Conservation (phyloP, 208 protist genomes). For the Leishmania arabica region DNA sequence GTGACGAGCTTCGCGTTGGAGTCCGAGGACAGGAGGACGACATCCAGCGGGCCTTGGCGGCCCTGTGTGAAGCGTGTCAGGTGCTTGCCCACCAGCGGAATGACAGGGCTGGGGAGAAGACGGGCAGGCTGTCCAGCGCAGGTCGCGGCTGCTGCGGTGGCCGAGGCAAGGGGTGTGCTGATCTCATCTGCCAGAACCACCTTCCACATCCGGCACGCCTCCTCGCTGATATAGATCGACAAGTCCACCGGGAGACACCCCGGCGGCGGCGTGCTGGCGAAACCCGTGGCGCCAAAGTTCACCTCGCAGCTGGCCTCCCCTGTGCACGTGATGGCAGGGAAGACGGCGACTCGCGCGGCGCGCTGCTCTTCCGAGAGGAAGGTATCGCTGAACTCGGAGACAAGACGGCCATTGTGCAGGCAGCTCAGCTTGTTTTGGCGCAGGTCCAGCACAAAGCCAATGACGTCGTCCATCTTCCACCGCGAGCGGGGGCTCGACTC, state of each 20-base stretch:
- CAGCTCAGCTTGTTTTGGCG: slow-evolving; percentile 57
- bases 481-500: slow-evolving; percentile 65
- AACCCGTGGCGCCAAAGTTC: slow-evolving; percentile 86
- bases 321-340: slow-evolving; percentile 51
- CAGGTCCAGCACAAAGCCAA: slow-evolving; percentile 86
- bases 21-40: slow-evolving; percentile 48
- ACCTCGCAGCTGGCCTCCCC: slow-evolving; percentile 59
- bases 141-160: not conserved
- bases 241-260: slow-evolving; percentile 80
- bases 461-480: slow-evolving; percentile 84
- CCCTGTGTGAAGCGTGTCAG: slow-evolving; percentile 29
- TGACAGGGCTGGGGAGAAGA: slow-evolving; percentile 15
- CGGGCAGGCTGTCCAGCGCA: not conserved
- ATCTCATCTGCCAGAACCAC: slow-evolving; percentile 50
- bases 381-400: slow-evolving; percentile 57
- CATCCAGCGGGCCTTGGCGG: slow-evolving; percentile 61
- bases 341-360: slow-evolving; percentile 43
- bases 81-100: slow-evolving; percentile 14
- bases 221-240: slow-evolving; percentile 55
- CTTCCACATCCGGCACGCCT: slow-evolving; percentile 56
- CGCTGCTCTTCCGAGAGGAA: slow-evolving; percentile 34
- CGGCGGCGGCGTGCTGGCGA: slow-evolving; percentile 47
- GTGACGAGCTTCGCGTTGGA: slow-evolving; percentile 33
- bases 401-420: slow-evolving; percentile 73
- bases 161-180: slow-evolving; percentile 12